Evolutionary conservation across 192 early-diverging fungal species (phyloP), one percentile per base, ranked within the genome.

Genomic region (Linnemannia exigua): DNA sequence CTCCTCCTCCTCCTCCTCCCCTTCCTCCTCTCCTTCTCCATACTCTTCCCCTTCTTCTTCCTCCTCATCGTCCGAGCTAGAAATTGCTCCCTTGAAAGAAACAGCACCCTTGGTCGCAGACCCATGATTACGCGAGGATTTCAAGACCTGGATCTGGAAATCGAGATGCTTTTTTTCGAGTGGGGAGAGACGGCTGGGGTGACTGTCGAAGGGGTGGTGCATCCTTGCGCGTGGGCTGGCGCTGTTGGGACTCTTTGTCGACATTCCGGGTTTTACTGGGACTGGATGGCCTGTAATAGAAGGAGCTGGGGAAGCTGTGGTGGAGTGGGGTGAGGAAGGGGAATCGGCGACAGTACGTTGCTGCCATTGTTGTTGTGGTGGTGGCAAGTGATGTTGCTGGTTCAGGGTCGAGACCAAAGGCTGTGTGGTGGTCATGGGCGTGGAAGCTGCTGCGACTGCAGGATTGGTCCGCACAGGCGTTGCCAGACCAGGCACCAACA

Each of bases 111-210:
- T 63, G 12, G 58, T 28, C 5, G 28, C 58, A 31, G 11, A 9
- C 12, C 1, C 19, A 1, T 3, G 70, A 19, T 2, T 25, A n/a
- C 41, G n/a, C 46, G 54, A 33, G 1, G 33, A 20, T 31, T n/a
- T 54, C 28, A 74, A 58, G 1, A 19, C 54, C 35, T 73, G 67
- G 63, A 76, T 76, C 19, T 75, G 75, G 51, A 69, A 47, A 36
- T 76, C 83, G 68, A 80, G 31, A 22, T 75, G 46, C 20, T 79
- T 74, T 50, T 79, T 86, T 7, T 86, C 83, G 2, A 76, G 58
- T 25, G 83, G 77, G 5, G 83, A 76, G 25, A 86, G 46, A 11
- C 83, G 83, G 44, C 78, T 86, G 0, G 83, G 83, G 31, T 86
- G 83, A 17, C 67, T 50, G 28, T 86, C 83, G 25, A 86, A 86